A percentile compares a stretch with the other conserved stretches of the same genome.
These are phyloP conservation scores for Inga laurina DNA, from an alignment of 306 rosid species.

Conservation along the genomic window DNA sequence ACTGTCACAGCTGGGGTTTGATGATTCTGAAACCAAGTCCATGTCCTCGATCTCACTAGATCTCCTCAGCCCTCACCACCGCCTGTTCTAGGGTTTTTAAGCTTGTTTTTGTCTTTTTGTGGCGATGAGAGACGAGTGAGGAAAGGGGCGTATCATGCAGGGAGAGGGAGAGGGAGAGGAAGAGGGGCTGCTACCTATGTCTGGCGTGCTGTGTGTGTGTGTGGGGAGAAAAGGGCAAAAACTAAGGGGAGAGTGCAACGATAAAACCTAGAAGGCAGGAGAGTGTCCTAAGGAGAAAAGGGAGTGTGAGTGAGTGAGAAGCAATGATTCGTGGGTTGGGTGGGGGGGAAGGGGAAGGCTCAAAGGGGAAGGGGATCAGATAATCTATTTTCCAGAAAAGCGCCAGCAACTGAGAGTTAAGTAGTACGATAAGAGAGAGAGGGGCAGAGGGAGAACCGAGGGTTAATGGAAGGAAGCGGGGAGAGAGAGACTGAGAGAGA, in stretches of 20 bases:
- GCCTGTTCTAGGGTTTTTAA: background rate
- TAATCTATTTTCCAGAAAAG: conserved; percentile 35
- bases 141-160: background rate
- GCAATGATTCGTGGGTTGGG: too few relatives aligned
- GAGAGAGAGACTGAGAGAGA: background rate
- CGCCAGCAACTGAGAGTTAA: conserved; percentile 41
- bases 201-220: background rate
- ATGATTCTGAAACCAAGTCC: conserved; percentile 65
- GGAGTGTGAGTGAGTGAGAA: background rate
- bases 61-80: background rate
- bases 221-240: background rate
- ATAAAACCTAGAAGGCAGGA: background rate
- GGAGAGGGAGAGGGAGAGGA: conserved; percentile 3
- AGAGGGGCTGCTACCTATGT: background rate
- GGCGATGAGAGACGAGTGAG: background rate
- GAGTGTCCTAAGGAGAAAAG: background rate
- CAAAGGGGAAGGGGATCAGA: conserved; percentile 12
- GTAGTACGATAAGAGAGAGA: background rate
- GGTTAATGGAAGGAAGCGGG: conserved; percentile 38
- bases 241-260: background rate
- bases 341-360: background rate
- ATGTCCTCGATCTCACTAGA: conserved; percentile 20
- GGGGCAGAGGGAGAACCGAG: conserved; percentile 31
- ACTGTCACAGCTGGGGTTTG: background rate
- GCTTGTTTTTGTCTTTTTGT: too few relatives aligned